phyloP scores from a whole-genome alignment of 2,329 filamentous ascomycete genomes.

The Hawksworthiomyces lignivorus region DNA sequence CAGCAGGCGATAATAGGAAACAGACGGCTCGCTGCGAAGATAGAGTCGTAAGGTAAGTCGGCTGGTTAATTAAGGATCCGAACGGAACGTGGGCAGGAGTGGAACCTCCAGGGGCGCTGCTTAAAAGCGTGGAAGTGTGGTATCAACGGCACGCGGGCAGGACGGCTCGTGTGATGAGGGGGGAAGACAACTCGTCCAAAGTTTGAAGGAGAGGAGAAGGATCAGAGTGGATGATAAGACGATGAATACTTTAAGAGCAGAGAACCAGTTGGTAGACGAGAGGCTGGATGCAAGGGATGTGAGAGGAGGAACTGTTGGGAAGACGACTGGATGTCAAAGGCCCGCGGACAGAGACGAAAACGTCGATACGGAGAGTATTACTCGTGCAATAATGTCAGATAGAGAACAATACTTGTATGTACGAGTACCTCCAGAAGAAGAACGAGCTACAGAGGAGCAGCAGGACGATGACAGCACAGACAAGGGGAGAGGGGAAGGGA shows the following conservation, averaged over 20 bases:
- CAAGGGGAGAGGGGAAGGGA: background rate
- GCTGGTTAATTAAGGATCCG: background rate
- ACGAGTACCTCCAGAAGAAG: too few relatives aligned
- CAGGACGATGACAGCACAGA: background rate
- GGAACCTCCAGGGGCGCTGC: background rate
- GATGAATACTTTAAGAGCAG: too few relatives aligned
- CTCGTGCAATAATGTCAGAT: too few relatives aligned
- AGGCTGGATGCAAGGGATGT: background rate
- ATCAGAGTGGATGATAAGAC: constrained; percentile 4
- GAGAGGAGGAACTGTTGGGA: too few relatives aligned
- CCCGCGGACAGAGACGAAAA: too few relatives aligned
- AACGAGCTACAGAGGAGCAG: background rate
- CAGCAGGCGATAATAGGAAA: background rate
- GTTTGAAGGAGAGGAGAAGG: background rate
- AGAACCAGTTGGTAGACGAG: too few relatives aligned
- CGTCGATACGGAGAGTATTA: too few relatives aligned
- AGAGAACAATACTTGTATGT: too few relatives aligned
- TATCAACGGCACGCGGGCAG: background rate
- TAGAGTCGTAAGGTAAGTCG: constrained; percentile 2
- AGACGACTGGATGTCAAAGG: too few relatives aligned
- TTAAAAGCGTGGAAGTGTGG: too few relatives aligned
- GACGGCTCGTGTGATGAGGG: constrained; percentile 4
- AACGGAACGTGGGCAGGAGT: background rate
- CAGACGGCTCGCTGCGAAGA: constrained; percentile 1
- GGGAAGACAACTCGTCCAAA: too few relatives aligned